These are phyloP conservation scores for Botrytis tulipae DNA, from an alignment of 2,329 filamentous ascomycete species.

Conservation along the genomic window DNA sequence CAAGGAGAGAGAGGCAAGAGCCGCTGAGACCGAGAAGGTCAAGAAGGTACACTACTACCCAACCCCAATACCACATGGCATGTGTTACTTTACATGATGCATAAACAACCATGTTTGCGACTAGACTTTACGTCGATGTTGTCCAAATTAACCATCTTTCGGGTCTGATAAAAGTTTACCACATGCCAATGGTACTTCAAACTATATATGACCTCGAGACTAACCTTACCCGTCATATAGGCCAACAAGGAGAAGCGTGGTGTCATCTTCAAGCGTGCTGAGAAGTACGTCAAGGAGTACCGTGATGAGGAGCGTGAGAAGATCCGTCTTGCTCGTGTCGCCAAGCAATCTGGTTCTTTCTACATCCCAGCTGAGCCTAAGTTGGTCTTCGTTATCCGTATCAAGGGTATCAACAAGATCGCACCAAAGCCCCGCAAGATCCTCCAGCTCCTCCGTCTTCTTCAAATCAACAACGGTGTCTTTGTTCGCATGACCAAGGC, in stretches of 20 bases:
- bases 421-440: constrained; percentile 99
- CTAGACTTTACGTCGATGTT: constrained; percentile 90
- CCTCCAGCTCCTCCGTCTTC: constrained; percentile 96
- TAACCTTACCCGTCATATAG: constrained; percentile 52
- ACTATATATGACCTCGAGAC: constrained; percentile 30
- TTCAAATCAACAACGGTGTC: constrained; percentile 99
- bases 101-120: constrained; percentile 74
- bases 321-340: constrained; percentile 84
- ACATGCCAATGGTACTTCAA: constrained; percentile 29
- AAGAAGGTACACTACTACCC: constrained; percentile 64
- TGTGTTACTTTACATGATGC: constrained; percentile 65
- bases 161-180: constrained; percentile 70
- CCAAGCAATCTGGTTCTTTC: constrained; percentile 90
- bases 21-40: constrained; percentile 76
- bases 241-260: constrained; percentile 98
- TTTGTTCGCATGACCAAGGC: constrained; percentile 98
- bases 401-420: constrained; percentile 99
- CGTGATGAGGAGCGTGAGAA: constrained; percentile 98
- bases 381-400: constrained; percentile 96
- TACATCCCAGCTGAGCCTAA: constrained; percentile 94
- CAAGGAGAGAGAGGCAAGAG: constrained; percentile 92
- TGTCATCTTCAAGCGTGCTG: constrained; percentile 99
- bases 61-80: not conserved
- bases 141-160: constrained; percentile 99
- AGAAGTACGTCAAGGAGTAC: constrained; percentile 99